phyloP scores from a whole-genome alignment of 345 rosid species.

The Populus nigra region DNA sequence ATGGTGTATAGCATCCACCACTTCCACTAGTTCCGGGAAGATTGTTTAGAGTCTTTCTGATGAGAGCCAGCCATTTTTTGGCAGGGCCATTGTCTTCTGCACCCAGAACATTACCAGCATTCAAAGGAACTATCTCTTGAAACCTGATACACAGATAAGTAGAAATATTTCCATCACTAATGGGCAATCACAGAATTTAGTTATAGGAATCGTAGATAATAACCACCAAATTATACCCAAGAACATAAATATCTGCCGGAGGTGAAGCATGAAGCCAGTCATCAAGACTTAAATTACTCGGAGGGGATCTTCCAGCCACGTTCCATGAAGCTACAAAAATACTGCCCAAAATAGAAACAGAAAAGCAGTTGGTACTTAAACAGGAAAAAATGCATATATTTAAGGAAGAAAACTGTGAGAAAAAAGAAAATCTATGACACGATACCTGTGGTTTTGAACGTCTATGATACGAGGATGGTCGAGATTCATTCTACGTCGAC shows the following conservation, averaged over 20 bases:
- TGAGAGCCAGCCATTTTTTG: constrained; percentile 84
- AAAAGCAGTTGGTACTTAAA: constrained; percentile 6
- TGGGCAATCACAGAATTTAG: not conserved
- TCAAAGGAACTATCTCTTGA: constrained; percentile 98
- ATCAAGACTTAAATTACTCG: constrained; percentile 73
- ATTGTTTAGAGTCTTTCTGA: constrained; percentile 76
- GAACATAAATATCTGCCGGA: constrained; percentile 94
- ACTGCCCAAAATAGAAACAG: constrained; percentile 43
- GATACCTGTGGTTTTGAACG: constrained; percentile 88
- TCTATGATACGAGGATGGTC: constrained; percentile 92
- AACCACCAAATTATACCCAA: constrained; percentile 55
- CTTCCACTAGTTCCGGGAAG: constrained; percentile 87
- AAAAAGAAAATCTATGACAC: not conserved
- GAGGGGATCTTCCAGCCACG: constrained; percentile 94
- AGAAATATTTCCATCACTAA: constrained; percentile 2
- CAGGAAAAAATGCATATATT: not conserved
- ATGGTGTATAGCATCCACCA: constrained; percentile 65
- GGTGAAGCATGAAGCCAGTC: constrained; percentile 98
- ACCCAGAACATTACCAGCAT: constrained; percentile 93
- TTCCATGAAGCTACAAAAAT: constrained; percentile 95
- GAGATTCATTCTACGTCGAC: constrained; percentile 80
- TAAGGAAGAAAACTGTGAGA: not conserved
- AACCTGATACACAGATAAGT: constrained; percentile 44
- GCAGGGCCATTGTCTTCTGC: constrained; percentile 99
- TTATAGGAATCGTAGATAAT: constrained; percentile 4